Evolutionary conservation across 2,329 filamentous ascomycete genomes (phyloP), one percentile per base, ranked within the genome.

Genomic region (Fusarium marasasianum): DNA sequence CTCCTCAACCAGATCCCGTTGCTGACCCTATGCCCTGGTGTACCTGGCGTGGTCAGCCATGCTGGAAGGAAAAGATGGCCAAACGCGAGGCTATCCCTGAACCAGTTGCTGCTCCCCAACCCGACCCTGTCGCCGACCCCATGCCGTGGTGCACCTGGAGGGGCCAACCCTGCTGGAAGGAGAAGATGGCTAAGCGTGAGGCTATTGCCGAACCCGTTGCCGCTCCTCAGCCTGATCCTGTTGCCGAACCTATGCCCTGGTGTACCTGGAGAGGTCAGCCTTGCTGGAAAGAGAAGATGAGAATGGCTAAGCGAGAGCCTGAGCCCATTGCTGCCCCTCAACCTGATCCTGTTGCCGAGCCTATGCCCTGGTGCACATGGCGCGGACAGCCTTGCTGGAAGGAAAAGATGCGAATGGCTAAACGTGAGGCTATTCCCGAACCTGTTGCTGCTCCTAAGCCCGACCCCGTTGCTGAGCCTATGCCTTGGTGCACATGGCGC

Each of bases 111-210:
- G 58, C 40, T 1, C 63, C 63, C 4, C 4, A 61, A 0, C 47
- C 58, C 1, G 29, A 61, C 0, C 47, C 58, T 2, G 38, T 60
- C 1, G 60, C 63, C 0, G 63, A 65, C 0, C 63, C 60, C 0
- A 66, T 66, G 63, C 63, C 63, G 0, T 81, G 80, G 73, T 86
- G 86, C 67, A 73, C 81, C 55, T 77, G 79, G 41, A 78, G 79
- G 9, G 84, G 85, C 8, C 79, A 83, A 45, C 75, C 79, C 2
- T 87, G 86, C 80, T 80, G 78, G 76, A 84, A 84, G 71, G 80
- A 79, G 45, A 84, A 83, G 78, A 66, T 66, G 53, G 41, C 60
- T 1, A 71, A 62, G 5, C 68, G 68, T 3, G 56, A 62, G 6
- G 31, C 31, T 31, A 31, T 31, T 4, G 51, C 68, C 1, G 40